phyloP scores from a whole-genome alignment of 768 basidiomycete species.

The Psilocybe tampanensis region DNA sequence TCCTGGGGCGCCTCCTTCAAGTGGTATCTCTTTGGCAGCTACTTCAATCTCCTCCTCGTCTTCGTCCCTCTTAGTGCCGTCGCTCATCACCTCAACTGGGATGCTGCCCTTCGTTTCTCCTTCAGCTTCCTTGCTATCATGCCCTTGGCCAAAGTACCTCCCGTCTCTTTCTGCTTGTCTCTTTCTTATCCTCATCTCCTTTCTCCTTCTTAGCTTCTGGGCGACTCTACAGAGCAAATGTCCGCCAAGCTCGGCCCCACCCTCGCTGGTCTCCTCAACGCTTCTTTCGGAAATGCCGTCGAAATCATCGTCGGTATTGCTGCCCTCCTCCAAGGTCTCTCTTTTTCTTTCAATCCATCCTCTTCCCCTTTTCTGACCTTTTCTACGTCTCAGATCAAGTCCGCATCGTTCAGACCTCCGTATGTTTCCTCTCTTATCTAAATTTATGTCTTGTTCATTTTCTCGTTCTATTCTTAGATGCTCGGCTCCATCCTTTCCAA shows the following conservation, averaged over 20 bases:
- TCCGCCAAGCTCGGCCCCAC: constrained; percentile 81
- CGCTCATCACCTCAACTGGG: constrained; percentile 71
- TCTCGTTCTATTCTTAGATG: constrained; percentile 48
- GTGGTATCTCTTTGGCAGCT: constrained; percentile 66
- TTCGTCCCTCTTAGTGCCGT: constrained; percentile 76
- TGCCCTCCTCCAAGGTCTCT: constrained; percentile 73
- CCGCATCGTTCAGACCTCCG: constrained; percentile 90
- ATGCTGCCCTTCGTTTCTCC: constrained; percentile 70
- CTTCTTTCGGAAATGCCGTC: constrained; percentile 81
- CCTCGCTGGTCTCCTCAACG: constrained; percentile 84
- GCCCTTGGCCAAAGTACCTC: constrained; percentile 77
- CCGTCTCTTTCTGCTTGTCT: constrained; percentile 1
- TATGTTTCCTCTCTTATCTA: constrained; percentile 30
- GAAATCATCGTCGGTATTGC: constrained; percentile 91
- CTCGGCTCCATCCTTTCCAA: constrained; percentile 92
- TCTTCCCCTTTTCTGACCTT: constrained; percentile 3
- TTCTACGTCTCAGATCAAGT: constrained; percentile 57
- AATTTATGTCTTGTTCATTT: background rate
- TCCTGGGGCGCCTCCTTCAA: constrained; percentile 57
- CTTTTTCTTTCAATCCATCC: background rate
- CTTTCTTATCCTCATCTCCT: constrained; percentile 5
- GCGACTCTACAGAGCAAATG: constrained; percentile 83
- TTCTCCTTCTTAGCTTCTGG: constrained; percentile 57
- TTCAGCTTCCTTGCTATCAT: constrained; percentile 85
- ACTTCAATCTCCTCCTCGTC: constrained; percentile 75